Conservation (phyloP, 2,329 filamentous ascomycete species). For the Scedosporium apiospermum region DNA sequence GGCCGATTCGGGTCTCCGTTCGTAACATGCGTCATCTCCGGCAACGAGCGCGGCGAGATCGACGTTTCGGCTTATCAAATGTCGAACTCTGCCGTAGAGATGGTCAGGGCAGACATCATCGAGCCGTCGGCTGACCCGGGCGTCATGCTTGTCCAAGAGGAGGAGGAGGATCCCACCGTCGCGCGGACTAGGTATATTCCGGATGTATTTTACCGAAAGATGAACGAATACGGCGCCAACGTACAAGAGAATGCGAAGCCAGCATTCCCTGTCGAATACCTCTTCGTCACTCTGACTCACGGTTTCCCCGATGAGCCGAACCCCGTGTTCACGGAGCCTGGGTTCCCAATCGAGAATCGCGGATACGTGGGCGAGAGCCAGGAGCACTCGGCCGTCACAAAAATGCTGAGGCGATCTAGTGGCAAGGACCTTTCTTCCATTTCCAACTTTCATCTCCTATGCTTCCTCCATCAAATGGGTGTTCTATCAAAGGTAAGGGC, state of each 20-base stretch:
- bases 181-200: slow-evolving; percentile 76
- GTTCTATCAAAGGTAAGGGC: slow-evolving; percentile 69
- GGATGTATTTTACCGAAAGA: slow-evolving; percentile 89
- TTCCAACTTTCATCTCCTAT: slow-evolving; percentile 92
- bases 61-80: slow-evolving; percentile 87
- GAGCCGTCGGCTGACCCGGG: slow-evolving; percentile 89
- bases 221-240: slow-evolving; percentile 94
- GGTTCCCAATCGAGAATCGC: slow-evolving; percentile 87
- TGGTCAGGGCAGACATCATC: slow-evolving; percentile 90
- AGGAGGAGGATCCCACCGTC: slow-evolving; percentile 39
- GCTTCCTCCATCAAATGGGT: slow-evolving; percentile 71
- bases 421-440: slow-evolving; percentile 58
- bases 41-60: slow-evolving; percentile 82
- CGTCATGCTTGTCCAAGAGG: slow-evolving; percentile 88
- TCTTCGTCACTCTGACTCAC: slow-evolving; percentile 91
- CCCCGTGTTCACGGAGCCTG: slow-evolving; percentile 63
- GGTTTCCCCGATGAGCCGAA: slow-evolving; percentile 79
- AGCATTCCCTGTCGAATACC: slow-evolving; percentile 90
- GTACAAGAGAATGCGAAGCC: slow-evolving; percentile 97
- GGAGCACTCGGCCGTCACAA: slow-evolving; percentile 59
- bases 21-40: slow-evolving; percentile 92
- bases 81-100: slow-evolving; percentile 91
- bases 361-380: slow-evolving; percentile 79
- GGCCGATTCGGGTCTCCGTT: slow-evolving; percentile 93
- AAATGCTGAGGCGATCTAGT: slow-evolving; percentile 57